Percentiles rank a stretch among this genome's conserved stretches.
Conservation (phyloP, 352 stramenopile genomes). For the Phytophthora idaei region DNA sequence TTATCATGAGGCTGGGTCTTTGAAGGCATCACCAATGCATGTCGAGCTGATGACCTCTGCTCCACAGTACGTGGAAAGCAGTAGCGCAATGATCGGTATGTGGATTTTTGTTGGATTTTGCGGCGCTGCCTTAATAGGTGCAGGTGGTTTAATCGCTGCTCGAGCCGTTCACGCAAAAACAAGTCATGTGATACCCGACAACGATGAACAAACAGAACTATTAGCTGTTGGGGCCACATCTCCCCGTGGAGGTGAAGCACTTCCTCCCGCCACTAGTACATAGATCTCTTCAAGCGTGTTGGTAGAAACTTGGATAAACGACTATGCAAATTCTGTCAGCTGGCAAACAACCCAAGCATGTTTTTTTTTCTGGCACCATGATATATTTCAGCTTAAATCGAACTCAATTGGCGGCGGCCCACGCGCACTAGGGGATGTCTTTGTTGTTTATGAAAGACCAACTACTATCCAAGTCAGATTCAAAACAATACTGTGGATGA, state of each 20-base stretch:
- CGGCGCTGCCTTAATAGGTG: constrained; percentile 33
- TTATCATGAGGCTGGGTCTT: constrained; percentile 50
- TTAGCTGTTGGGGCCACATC: constrained; percentile 27
- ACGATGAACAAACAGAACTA: constrained; percentile 29
- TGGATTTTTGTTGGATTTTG: constrained; percentile 73
- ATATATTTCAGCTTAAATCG: too few relatives aligned
- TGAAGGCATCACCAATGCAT: constrained; percentile 53
- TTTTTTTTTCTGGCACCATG: too few relatives aligned
- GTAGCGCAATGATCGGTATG: constrained; percentile 54
- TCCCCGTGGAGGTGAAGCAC: constrained; percentile 11
- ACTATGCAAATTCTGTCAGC: too few relatives aligned
- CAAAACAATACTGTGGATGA: constrained; percentile 1
- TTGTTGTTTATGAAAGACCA: background rate
- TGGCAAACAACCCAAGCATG: background rate
- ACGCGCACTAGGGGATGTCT: background rate
- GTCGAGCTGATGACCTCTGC: constrained; percentile 47
- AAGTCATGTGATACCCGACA: constrained; percentile 50
- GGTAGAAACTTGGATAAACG: background rate
- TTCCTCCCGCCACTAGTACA: constrained; percentile 13
- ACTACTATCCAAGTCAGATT: background rate
- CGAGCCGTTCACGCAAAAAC: constrained; percentile 43
- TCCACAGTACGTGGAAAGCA: constrained; percentile 43
- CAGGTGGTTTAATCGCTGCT: constrained; percentile 39
- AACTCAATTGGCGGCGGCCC: too few relatives aligned
- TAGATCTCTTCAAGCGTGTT: constrained; percentile 1